These are phyloP conservation scores for Pichia sp. DNA, from an alignment of 1,139 yeast genomes.

Conservation along the genomic window DNA sequence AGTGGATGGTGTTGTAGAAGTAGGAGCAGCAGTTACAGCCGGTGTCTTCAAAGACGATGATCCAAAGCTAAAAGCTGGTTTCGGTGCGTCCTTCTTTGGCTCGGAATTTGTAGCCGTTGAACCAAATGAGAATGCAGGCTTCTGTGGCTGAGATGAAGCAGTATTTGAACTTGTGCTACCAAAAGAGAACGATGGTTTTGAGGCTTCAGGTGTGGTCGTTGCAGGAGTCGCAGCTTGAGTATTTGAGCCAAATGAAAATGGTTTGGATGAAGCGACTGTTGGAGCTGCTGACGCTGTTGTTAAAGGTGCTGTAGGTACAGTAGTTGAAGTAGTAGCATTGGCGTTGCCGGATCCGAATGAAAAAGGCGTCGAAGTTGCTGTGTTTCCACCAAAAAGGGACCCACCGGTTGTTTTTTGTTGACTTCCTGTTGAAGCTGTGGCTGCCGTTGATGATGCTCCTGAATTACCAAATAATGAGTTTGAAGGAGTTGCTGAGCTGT, in stretches of 20 bases:
- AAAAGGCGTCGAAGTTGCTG: neutral
- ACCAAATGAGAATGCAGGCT: neutral
- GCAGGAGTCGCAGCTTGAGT: neutral
- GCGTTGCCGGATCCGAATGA: neutral
- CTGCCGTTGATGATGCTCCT: neutral
- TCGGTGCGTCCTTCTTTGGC: neutral
- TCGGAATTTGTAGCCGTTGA: neutral
- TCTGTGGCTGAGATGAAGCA: no score
- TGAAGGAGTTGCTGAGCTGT: neutral
- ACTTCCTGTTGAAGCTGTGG: no score
- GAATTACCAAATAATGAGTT: neutral
- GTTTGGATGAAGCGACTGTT: neutral
- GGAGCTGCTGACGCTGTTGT: neutral
- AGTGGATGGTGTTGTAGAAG: neutral
- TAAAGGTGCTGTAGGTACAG: no score
- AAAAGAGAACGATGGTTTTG: neutral
- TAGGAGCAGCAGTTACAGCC: conserved; percentile 19
- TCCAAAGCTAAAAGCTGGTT: conserved; percentile 17
- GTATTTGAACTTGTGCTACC: no score
- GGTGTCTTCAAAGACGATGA: conserved; percentile 15
- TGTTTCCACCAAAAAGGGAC: neutral
- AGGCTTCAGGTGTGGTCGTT: neutral
- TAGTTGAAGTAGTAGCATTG: no score
- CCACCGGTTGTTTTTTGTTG: neutral
- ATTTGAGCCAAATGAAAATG: conserved; percentile 1